Evolutionary conservation across 2,329 filamentous ascomycete species (phyloP).

Genomic region (Zymoseptoria ardabiliae): DNA sequence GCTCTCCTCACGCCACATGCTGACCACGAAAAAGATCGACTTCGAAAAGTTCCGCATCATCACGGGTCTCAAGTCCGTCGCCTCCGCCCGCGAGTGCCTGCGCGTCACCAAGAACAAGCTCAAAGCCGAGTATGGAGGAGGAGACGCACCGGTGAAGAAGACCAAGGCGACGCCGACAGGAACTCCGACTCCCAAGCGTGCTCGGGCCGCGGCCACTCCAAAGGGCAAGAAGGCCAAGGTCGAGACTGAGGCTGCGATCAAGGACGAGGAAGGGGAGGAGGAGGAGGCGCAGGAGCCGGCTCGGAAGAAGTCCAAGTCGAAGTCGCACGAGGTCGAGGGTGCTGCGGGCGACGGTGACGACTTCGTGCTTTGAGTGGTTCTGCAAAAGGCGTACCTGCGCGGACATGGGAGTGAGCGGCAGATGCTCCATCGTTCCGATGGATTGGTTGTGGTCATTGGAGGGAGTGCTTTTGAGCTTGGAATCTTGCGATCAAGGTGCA

Average conservation of each 20-base stretch:
- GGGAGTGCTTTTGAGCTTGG: too few species aligned
- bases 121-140: constrained; percentile 21
- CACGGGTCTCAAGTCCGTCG: constrained; percentile 21
- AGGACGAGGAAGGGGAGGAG: background rate
- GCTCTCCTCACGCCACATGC: background rate
- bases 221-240: background rate
- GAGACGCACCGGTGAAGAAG: background rate
- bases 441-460: too few species aligned
- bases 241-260: background rate
- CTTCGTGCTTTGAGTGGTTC: background rate
- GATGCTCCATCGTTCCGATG: too few species aligned
- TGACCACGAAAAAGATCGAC: constrained; percentile 23
- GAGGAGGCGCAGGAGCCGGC: background rate
- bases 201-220: background rate
- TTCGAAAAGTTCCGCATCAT: constrained; percentile 27
- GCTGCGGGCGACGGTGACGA: background rate
- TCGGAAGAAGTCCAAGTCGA: background rate
- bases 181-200: background rate
- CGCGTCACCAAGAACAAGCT: constrained; percentile 31
- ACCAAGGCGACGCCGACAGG: background rate
- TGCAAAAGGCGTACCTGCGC: background rate
- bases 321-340: background rate
- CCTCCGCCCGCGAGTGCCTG: constrained; percentile 27
- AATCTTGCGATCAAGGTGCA: too few species aligned
- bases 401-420: too few species aligned